Evolutionary conservation across 768 basidiomycete genomes (phyloP).

Genomic region (Coprinopsis sp.): DNA sequence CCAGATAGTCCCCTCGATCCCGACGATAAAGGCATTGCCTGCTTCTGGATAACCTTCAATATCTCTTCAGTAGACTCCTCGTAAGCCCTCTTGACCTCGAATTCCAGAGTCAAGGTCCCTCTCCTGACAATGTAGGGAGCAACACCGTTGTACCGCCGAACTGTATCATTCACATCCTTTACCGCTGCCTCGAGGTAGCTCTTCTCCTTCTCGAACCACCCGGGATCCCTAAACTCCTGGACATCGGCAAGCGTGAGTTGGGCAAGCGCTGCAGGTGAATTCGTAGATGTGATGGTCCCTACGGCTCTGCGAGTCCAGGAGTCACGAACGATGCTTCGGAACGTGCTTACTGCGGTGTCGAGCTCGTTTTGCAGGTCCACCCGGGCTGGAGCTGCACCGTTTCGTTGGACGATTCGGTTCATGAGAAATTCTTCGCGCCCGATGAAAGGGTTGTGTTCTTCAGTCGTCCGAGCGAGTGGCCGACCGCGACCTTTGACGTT

Average conservation of each 20-base stretch:
- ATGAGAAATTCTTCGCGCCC: constrained; percentile 76
- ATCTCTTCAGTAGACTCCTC: not conserved
- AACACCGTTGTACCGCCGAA: constrained; percentile 74
- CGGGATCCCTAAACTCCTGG: constrained; percentile 48
- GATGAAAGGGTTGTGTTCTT: constrained; percentile 54
- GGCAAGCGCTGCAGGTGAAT: constrained; percentile 35
- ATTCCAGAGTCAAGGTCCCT: not conserved
- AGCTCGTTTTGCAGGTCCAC: constrained; percentile 77
- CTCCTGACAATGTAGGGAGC: constrained; percentile 64
- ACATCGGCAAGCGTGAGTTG: constrained; percentile 32
- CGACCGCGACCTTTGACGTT: constrained; percentile 60
- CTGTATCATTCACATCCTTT: constrained; percentile 66
- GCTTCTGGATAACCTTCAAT: not conserved
- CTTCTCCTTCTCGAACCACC: constrained; percentile 67
- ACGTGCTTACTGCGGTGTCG: constrained; percentile 54
- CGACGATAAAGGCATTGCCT: too few relatives aligned
- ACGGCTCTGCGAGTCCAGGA: constrained; percentile 76
- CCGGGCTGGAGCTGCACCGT: constrained; percentile 85
- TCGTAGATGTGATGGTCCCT: constrained; percentile 49
- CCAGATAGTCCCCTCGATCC: too few relatives aligned
- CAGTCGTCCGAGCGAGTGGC: constrained; percentile 32
- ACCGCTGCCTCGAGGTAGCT: constrained; percentile 67
- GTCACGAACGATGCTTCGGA: constrained; percentile 58
- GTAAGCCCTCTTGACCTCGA: not conserved
- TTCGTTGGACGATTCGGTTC: constrained; percentile 79